Percentiles rank a stretch among this genome's conserved stretches.
Conservation (phyloP, 176 grass and related monocot genomes). For the Cenchrus purpureus region DNA sequence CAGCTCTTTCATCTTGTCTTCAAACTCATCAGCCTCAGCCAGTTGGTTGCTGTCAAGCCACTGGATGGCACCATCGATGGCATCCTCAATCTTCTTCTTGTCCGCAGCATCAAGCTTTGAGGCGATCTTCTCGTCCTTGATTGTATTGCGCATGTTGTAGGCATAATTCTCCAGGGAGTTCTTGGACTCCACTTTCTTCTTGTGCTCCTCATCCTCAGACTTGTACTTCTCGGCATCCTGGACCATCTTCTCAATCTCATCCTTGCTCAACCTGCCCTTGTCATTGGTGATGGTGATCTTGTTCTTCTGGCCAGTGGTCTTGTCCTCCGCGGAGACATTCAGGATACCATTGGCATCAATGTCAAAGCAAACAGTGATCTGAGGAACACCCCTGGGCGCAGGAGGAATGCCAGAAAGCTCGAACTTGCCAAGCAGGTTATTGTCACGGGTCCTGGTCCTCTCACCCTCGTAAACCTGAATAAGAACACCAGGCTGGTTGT, state of each 20-base stretch:
- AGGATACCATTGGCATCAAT: constrained; percentile 71
- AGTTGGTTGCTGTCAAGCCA: constrained; percentile 61
- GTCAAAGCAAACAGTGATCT: constrained; percentile 77
- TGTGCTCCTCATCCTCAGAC: constrained; percentile 71
- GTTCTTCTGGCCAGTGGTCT: constrained; percentile 84
- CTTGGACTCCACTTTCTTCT: constrained; percentile 77
- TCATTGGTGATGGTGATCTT: constrained; percentile 89
- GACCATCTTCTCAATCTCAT: constrained; percentile 86
- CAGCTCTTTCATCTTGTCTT: constrained; percentile 68
- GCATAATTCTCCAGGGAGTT: constrained; percentile 73
- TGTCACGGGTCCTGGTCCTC: constrained; percentile 32
- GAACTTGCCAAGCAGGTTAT: constrained; percentile 75
- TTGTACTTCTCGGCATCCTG: constrained; percentile 82
- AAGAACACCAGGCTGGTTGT: too few relatives aligned
- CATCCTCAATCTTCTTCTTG: constrained; percentile 88
- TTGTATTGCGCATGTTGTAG: constrained; percentile 87
- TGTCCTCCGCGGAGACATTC: constrained; percentile 74
- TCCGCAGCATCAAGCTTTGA: constrained; percentile 52
- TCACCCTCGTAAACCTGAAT: constrained; percentile 51
- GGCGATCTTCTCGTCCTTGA: constrained; percentile 77
- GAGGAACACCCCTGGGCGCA: constrained; percentile 66
- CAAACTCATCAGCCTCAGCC: constrained; percentile 53
- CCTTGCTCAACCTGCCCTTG: constrained; percentile 79
- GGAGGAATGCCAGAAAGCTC: constrained; percentile 76
- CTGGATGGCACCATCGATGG: constrained; percentile 62